Base-by-base conservation (phyloP, 176 grass and related monocot species). In the Aegilops bicornis region DNA sequence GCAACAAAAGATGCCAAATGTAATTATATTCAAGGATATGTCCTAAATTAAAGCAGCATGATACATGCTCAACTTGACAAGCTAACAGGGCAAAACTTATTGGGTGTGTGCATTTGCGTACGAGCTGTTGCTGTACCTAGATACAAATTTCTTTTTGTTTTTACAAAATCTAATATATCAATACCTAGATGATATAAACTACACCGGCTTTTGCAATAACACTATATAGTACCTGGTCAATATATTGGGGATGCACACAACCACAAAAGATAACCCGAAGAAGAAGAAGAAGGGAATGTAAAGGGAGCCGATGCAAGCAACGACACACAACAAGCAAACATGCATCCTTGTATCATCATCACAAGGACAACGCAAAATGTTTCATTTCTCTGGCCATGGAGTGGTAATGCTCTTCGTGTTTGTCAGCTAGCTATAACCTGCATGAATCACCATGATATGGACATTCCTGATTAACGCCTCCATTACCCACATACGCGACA, bases 391-490 rank as follows among this genome's bases (percentile, higher is more conserved):
- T 3, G 39, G 76, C 47, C 3, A 29, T 61, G 75, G 12, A 73
- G 78, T n/a, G 58, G 45, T 8, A 65, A 61, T 69, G 36, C 61
- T 64, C 32, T 37, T 50, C 83, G 58, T 84, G n/a, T 68, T 79
- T 84, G 85, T 74, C 61, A 75, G 7, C 27, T 87, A 83, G 7
- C 35, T 79, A 75, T 79, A 75, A 60, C 75, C 35, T 15, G 13
- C 32, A n/a, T 82, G 85, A 79, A 36, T 91, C 76, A 87, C 3
- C 60, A 25, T 62, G 85, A 84, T 45, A 61, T 58, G 25, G 66
- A 84, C 81, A 78, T 73, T 37, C 80, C 56, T 50, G 4, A 66
- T 43, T 7, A n/a, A 8, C 4, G 23, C 56, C 56, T 59, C 20
- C 17, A 59, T 59, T 59, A 59, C 42, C 12, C 74, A 36, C 50